These are phyloP conservation scores for Macrotyloma uniflorum DNA, from an alignment of 306 rosid species.

Conservation along the genomic window DNA sequence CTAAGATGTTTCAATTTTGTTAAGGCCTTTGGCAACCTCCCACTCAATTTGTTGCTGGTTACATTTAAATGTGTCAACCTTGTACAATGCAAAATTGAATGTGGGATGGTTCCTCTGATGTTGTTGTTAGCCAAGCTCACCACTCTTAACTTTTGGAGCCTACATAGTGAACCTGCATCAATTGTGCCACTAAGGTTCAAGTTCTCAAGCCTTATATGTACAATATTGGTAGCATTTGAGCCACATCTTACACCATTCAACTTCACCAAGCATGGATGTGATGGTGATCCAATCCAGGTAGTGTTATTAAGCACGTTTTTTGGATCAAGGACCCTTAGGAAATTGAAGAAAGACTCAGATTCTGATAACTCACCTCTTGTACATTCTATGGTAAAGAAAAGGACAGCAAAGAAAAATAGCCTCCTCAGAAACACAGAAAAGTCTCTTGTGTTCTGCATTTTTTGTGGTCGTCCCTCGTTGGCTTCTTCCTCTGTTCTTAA, in stretches of 20 bases:
- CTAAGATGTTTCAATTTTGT: slow-evolving; percentile 51
- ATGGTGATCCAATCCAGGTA: slow-evolving; percentile 13
- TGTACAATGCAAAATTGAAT: slow-evolving; percentile 50
- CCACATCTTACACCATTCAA: slow-evolving; percentile 41
- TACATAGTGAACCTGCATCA: slow-evolving; percentile 42
- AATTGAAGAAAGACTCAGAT: slow-evolving; percentile 42
- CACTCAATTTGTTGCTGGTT: slow-evolving; percentile 58
- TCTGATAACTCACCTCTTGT: slow-evolving; percentile 43
- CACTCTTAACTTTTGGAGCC: slow-evolving; percentile 32
- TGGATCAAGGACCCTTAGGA: slow-evolving; percentile 42
- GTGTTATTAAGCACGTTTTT: slow-evolving; percentile 48
- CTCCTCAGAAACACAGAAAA: slow-evolving; percentile 29
- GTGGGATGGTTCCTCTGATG: slow-evolving; percentile 46
- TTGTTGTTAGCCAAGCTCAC: slow-evolving; percentile 51
- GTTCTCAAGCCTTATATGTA: slow-evolving; percentile 40
- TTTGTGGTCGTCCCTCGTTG: neutral
- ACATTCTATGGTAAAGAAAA: slow-evolving; percentile 24
- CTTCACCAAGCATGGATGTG: slow-evolving; percentile 42
- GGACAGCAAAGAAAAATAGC: neutral
- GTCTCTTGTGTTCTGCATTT: slow-evolving; percentile 35
- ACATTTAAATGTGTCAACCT: slow-evolving; percentile 57
- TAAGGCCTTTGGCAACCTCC: slow-evolving; percentile 58
- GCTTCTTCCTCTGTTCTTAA: neutral
- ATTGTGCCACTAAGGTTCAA: slow-evolving; percentile 46
- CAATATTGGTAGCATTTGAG: slow-evolving; percentile 36